These are phyloP conservation scores for Colletotrichum sp. DNA, from an alignment of 2,329 filamentous ascomycete species.

Conservation along the genomic window DNA sequence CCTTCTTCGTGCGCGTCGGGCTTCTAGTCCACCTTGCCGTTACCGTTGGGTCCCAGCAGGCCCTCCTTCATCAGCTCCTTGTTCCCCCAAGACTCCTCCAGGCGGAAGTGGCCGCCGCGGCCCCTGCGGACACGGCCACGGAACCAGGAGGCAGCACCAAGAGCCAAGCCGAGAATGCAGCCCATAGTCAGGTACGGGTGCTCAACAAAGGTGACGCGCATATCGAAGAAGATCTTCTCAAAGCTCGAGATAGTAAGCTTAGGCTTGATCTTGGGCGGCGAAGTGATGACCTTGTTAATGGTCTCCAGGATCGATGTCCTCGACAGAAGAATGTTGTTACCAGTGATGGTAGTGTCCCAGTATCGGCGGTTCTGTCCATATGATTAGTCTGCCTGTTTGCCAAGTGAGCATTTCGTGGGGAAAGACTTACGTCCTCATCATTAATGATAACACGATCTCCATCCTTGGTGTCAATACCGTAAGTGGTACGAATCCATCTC, in stretches of 20 bases:
- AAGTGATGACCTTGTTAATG: slow-evolving; percentile 71
- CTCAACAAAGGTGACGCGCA: slow-evolving; percentile 61
- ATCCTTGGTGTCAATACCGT: slow-evolving; percentile 85
- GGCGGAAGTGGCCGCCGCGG: slow-evolving; percentile 63
- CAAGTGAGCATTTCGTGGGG: background rate
- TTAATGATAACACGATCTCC: slow-evolving; percentile 96
- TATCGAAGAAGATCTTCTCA: slow-evolving; percentile 74
- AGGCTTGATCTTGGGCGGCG: slow-evolving; percentile 72
- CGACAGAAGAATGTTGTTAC: slow-evolving; percentile 87
- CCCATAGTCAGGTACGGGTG: slow-evolving; percentile 65
- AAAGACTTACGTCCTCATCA: slow-evolving; percentile 86
- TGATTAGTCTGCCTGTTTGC: background rate
- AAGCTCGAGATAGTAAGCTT: slow-evolving; percentile 80
- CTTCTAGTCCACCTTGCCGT: slow-evolving; percentile 56
- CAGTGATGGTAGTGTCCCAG: slow-evolving; percentile 91
- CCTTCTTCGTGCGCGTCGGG: background rate
- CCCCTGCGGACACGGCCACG: slow-evolving; percentile 59
- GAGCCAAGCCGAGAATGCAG: slow-evolving; percentile 60
- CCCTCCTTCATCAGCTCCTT: slow-evolving; percentile 70
- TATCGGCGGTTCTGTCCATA: slow-evolving; percentile 80
- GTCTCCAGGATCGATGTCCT: slow-evolving; percentile 92
- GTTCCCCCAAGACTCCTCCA: slow-evolving; percentile 60
- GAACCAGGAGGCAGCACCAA: slow-evolving; percentile 59
- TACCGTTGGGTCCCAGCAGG: slow-evolving; percentile 52
- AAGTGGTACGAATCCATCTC: slow-evolving; percentile 93